These are phyloP conservation scores for Podila clonocystis DNA, from an alignment of 192 early-diverging fungal species.

Conservation along the genomic window DNA sequence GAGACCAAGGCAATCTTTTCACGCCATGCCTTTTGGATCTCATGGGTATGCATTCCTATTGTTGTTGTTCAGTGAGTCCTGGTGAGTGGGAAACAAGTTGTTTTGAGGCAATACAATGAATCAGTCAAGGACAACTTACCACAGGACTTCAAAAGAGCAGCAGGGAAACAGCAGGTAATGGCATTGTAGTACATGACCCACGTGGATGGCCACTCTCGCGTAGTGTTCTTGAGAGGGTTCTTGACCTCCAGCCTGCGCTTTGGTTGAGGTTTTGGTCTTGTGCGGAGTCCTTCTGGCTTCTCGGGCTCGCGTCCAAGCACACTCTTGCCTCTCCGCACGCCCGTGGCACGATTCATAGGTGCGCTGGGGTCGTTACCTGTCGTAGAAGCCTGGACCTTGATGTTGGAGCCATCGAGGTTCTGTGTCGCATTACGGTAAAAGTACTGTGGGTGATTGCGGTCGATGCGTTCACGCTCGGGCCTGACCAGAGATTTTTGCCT, in stretches of 20 bases:
- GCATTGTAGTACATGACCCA: conserved; percentile 58
- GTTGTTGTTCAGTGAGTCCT: not conserved
- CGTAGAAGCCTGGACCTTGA: conserved; percentile 38
- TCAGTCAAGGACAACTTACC: conserved; percentile 26
- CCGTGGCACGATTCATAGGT: conserved; percentile 14
- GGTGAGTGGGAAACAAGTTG: not conserved
- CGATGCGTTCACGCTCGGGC: conserved; percentile 70
- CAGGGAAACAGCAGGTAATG: conserved; percentile 56
- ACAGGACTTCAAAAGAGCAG: conserved; percentile 36
- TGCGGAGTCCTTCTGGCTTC: conserved; percentile 44
- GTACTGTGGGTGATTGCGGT: conserved; percentile 58
- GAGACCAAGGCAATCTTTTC: conserved; percentile 92
- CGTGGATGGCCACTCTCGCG: conserved; percentile 34
- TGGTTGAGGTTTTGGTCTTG: conserved; percentile 34
- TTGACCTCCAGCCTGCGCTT: conserved; percentile 39
- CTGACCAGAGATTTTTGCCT: conserved; percentile 76
- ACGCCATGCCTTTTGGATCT: conserved; percentile 84
- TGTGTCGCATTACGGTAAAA: conserved; percentile 54
- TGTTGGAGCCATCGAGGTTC: conserved; percentile 43
- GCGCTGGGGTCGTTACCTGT: conserved; percentile 34
- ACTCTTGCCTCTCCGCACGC: conserved; percentile 41
- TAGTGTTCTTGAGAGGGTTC: conserved; percentile 37
- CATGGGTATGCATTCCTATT: conserved; percentile 65
- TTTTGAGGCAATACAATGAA: not conserved
- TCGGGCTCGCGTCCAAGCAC: conserved; percentile 46